Base-by-base conservation (phyloP, 306 rosid genomes). In the Inga laurina region DNA sequence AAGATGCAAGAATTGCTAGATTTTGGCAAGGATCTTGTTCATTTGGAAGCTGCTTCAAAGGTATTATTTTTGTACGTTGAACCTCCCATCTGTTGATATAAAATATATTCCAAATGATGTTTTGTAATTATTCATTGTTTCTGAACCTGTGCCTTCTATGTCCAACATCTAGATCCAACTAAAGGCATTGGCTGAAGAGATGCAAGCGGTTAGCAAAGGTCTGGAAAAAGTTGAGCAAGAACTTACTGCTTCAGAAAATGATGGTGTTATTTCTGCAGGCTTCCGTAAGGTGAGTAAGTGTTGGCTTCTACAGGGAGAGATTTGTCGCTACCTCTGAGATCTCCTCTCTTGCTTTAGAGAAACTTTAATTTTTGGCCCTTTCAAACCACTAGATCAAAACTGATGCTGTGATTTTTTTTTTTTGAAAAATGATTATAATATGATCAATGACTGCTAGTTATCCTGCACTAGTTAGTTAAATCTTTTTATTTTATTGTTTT, bases 121-220 rank as follows among this genome's bases (percentile, higher is more conserved):
- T 66, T 14, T 59, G 5, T 45, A 62, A 74, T 69, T 69, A 70
- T 81, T 81, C 54, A 27, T 82, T 75, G 64, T 59, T 73, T 74
- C 44, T 77, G 74, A 73, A 74, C 72, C 44, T 81, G 41, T 30
- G 19, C 57, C 70, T 59, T 69, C 37, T 54, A 27, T 71, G 65
- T 68, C 84, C 78, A 80, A 81, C 67, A 72, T 88, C 49, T 88
- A 96, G 99, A 96, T 93, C 89, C 99, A 91, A 88, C 90, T 96
- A 82, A 96, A 96, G 88, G 96, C 91, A 81, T 90, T 96, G 88
- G 99, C 99, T 82, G 99, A 96, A 88, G 99, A 96, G 88, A 96
- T 96, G 99, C 99, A 96, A 90, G 98, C 99, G 21, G 99, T 96
- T 84, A 94, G 95, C 84, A 96, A 92, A 91, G 99, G 99, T 85